Base-by-base conservation (phyloP, 2,329 filamentous ascomycete species). In the Fusarium agapanthi region DNA sequence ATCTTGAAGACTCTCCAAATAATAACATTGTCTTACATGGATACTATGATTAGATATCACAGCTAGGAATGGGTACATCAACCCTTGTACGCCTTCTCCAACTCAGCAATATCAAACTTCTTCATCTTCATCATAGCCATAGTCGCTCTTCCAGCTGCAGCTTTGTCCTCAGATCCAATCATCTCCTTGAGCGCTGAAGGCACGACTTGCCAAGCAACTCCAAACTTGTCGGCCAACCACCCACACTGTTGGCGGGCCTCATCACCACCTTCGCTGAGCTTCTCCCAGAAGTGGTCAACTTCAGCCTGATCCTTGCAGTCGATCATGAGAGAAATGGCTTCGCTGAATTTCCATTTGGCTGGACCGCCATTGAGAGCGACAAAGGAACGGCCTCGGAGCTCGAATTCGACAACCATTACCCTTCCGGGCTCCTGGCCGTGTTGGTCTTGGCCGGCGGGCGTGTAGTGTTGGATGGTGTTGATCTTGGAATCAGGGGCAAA, bases 201-300 rank as follows among this genome's bases (percentile, higher is more conserved):
- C 45, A 84, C 76, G 38, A 87, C 78, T 79, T 87, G 86, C 85
- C 86, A 87, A 18, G 77, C 72, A 16, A 87, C 76, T 7, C 85
- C 85, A 72, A 81, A 86, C 76, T 80, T 82, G 71, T 87, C 85
- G 10, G 75, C 78, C 45, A 86, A 50, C 85, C 85, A 87, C 7
- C 85, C 84, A 68, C 85, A 86, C 62, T 80, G 75, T 72, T 81
- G 79, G 60, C 78, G 79, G 13, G 75, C 67, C 66, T 75, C 74
- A 54, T 84, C 81, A 4, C 81, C 83, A 7, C 82, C 84, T 54
- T 83, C 81, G 14, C 78, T 67, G 32, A 87, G 79, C 76, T 79
- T 83, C 18, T 79, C 80, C 83, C 83, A 87, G 74, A 83, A 86
- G 69, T 85, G 80, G 65, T 87, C 84, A 28, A 87, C 78, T 73